These are phyloP conservation scores for Auriscalpium orientale DNA, from an alignment of 768 basidiomycete genomes.

Conservation along the genomic window DNA sequence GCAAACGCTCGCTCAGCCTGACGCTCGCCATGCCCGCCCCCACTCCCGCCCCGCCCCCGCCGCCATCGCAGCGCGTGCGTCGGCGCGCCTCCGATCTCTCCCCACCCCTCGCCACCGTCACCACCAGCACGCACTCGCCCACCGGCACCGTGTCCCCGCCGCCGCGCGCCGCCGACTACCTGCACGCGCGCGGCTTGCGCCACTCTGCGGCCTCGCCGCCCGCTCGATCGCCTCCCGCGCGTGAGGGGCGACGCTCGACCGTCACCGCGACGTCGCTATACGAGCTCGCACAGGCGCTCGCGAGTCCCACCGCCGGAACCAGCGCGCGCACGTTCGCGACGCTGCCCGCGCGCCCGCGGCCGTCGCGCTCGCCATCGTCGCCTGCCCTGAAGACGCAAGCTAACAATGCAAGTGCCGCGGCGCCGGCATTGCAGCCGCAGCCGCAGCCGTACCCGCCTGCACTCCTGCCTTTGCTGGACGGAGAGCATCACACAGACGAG, in stretches of 20 bases:
- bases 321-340: background rate
- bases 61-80: background rate
- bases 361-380: slow-evolving; percentile 52
- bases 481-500: slow-evolving; percentile 90
- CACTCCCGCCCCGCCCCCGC: background rate
- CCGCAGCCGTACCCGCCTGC: slow-evolving; percentile 45
- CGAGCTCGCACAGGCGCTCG: slow-evolving; percentile 14
- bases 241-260: slow-evolving; percentile 6
- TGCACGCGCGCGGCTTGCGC: slow-evolving; percentile 4
- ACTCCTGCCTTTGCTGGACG: slow-evolving; percentile 62
- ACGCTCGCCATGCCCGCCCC: background rate
- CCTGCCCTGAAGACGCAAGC: slow-evolving; percentile 32
- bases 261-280: slow-evolving; percentile 7
- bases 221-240: background rate
- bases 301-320: background rate
- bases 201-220: background rate
- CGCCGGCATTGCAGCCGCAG: slow-evolving; percentile 10
- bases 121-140: background rate
- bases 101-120: background rate
- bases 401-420: slow-evolving; percentile 2
- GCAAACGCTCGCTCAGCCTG: slow-evolving; percentile 15
- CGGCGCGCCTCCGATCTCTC: slow-evolving; percentile 10
- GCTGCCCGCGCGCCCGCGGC: slow-evolving; percentile 31
- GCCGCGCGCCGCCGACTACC: slow-evolving; percentile 5
- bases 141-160: slow-evolving; percentile 10